Base-by-base conservation (phyloP, 192 early-diverging fungal genomes). In the Diversispora epigaea region DNA sequence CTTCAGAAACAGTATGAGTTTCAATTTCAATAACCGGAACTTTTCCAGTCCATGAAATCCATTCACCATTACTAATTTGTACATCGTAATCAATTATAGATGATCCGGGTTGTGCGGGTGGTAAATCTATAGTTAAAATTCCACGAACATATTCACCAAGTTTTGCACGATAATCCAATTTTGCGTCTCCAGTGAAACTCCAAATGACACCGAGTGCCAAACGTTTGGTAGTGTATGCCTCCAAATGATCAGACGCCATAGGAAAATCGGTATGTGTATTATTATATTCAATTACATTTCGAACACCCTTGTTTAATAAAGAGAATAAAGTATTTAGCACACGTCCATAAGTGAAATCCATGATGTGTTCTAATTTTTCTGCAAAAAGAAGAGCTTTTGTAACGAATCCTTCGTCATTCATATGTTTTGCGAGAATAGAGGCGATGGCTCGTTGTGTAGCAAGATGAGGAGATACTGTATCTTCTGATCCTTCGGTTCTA, bases 21-120 rank as follows among this genome's bases (percentile, higher is more conserved):
- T 98, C 96, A 60, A 99, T 95, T 76, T 99, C 97, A 71, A 99
- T 85, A 4, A 83, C 84, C 19, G 98, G 98, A 15, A 99, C 98
- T 75, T 89, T 89, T 49, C 84, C 68, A 65, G 91, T 85, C 96
- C 97, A 99, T 62, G 93, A 82, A n/a, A 89, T 82, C 96, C 96
- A 99, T 56, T 93, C 92, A 19, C 92, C 94, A 52, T 82, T 88
- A 44, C 82, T 85, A 44, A 97, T 82, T 49, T 85, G 87, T 57
- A 94, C 92, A 77, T 99, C 97, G 74, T 88, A 98, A 76, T 99
- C 97, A 68, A 97, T 90, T 8, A 98, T 81, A 22, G 90, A 85
- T 10, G 77, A 80, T 50, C 77, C 77, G 3, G 79, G 68, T 41
- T 50, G 41, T 14, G 82, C 78, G 32, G 85, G 80, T 1, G 92